phyloP scores from a whole-genome alignment of 169 alveolate genomes.

The Prorocentrum cordatum region DNA sequence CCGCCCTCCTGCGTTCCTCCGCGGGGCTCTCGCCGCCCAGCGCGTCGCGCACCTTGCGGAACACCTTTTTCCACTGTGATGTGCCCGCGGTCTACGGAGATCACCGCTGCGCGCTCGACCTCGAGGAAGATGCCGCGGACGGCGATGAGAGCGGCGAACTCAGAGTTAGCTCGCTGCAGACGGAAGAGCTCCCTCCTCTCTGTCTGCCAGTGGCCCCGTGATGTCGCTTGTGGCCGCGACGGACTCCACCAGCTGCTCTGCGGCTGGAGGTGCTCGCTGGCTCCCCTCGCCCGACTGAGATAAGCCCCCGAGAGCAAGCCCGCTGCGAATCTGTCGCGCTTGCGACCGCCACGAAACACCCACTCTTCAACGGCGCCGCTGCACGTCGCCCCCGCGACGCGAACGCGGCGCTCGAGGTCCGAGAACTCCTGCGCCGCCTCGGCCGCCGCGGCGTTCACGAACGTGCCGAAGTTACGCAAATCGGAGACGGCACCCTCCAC shows the following conservation, averaged over 20 bases:
- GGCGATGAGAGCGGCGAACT: background rate
- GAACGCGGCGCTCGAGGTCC: no score
- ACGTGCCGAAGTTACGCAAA: no score
- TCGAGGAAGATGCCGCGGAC: background rate
- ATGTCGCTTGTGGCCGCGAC: background rate
- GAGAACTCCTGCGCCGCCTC: no score
- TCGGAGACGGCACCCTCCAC: no score
- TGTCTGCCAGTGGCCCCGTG: background rate
- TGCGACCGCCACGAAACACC: background rate
- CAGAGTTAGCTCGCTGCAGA: background rate
- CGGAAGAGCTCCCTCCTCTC: background rate
- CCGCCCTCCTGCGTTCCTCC: background rate
- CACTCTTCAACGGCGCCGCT: background rate
- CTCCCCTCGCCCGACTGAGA: background rate
- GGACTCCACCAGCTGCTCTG: background rate
- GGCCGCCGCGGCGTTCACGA: no score
- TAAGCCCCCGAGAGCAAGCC: background rate
- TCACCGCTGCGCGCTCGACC: no score
- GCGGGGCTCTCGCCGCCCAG: background rate
- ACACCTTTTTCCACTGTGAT: no score
- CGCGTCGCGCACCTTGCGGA: no score
- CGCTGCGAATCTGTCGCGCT: background rate
- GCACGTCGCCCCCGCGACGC: background rate
- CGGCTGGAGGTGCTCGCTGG: background rate
- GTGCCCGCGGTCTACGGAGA: no score